Evolutionary conservation across 768 basidiomycete species (phyloP).

Genomic region (Leccinum olivaceopallidum): DNA sequence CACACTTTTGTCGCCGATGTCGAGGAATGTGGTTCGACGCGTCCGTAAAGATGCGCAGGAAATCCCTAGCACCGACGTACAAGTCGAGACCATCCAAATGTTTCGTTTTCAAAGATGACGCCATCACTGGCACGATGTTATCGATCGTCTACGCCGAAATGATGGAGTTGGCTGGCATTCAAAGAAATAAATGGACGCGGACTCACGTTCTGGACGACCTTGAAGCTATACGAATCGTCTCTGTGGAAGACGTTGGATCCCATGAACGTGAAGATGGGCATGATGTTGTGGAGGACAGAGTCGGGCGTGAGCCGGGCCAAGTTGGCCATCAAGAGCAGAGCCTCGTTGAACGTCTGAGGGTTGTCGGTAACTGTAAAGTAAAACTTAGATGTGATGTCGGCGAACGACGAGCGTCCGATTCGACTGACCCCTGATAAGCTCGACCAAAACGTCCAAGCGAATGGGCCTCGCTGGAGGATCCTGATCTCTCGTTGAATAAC

Average conservation of each 20-base stretch:
- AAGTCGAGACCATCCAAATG: constrained; percentile 57
- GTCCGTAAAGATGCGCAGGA: constrained; percentile 91
- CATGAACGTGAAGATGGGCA: constrained; percentile 99
- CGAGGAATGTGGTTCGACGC: constrained; percentile 90
- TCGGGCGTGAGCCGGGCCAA: constrained; percentile 85
- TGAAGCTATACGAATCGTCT: constrained; percentile 94
- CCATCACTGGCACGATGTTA: constrained; percentile 92
- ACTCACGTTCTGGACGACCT: constrained; percentile 86
- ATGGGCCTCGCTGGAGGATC: constrained; percentile 58
- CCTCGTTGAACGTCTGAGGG: constrained; percentile 94
- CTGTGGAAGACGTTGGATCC: constrained; percentile 97
- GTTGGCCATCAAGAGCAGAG: constrained; percentile 82
- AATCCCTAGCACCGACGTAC: constrained; percentile 70
- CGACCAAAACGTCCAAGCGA: constrained; percentile 83
- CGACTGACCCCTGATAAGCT: constrained; percentile 72
- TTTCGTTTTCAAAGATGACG: constrained; percentile 66
- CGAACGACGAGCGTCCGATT: neutral
- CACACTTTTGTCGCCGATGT: constrained; percentile 86
- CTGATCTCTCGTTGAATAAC: constrained; percentile 34
- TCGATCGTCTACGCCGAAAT: constrained; percentile 71
- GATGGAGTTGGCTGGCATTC: neutral
- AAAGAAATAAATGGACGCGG: neutral
- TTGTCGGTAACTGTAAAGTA: constrained; percentile 71
- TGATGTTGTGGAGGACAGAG: constrained; percentile 89
- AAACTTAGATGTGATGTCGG: neutral